These are phyloP conservation scores for Solanum aculeatissimum DNA, from an alignment of 305 asterid species.

Conservation along the genomic window DNA sequence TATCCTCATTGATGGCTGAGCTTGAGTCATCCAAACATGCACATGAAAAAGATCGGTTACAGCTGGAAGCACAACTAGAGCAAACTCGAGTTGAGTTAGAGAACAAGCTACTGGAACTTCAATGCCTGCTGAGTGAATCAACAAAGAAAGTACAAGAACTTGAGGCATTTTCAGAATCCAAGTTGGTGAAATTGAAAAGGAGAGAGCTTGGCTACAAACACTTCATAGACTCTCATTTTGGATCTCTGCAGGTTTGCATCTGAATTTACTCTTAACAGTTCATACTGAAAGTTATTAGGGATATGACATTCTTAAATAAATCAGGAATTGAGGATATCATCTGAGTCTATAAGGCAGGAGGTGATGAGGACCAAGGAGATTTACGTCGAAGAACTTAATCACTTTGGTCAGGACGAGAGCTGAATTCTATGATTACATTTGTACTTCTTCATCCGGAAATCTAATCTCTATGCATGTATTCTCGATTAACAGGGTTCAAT, in stretches of 20 bases:
- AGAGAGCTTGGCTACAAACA: slow-evolving; percentile 58
- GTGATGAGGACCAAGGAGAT: slow-evolving; percentile 40
- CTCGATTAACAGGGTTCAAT: slow-evolving; percentile 40
- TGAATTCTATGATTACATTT: neutral
- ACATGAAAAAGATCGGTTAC: slow-evolving; percentile 37
- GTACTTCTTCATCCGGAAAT: neutral
- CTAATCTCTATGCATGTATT: neutral
- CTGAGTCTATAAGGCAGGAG: slow-evolving; percentile 68
- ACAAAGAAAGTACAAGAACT: slow-evolving; percentile 60
- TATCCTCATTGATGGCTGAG: slow-evolving; percentile 46
- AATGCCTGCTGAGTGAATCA: slow-evolving; percentile 46
- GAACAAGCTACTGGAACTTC: slow-evolving; percentile 57
- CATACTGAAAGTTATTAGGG: neutral
- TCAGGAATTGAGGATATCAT: slow-evolving; percentile 58
- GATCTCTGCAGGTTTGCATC: slow-evolving; percentile 56
- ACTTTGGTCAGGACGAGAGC: slow-evolving; percentile 36
- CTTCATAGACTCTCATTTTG: slow-evolving; percentile 62
- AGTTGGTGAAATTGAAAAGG: slow-evolving; percentile 55
- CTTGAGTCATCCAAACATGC: slow-evolving; percentile 30
- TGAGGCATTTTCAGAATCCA: slow-evolving; percentile 68
- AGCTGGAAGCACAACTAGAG: slow-evolving; percentile 42
- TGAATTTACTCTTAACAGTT: neutral
- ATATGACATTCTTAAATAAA: neutral
- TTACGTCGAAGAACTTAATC: slow-evolving; percentile 52
- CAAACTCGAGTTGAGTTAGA: slow-evolving; percentile 43